Conservation (phyloP, 129 eudicot species). For the Lactuca saligna region DNA sequence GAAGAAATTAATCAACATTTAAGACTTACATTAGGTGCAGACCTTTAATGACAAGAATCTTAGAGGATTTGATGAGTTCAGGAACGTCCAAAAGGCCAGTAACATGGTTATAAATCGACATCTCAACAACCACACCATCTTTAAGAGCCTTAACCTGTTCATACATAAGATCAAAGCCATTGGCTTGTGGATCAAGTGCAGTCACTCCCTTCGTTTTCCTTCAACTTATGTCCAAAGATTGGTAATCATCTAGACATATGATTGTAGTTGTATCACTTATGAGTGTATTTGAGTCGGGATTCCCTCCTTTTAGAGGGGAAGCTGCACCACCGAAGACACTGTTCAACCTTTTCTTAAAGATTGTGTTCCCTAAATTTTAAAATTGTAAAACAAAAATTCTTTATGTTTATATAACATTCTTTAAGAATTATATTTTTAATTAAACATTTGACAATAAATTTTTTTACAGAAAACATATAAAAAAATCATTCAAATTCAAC, state of each 20-base stretch:
- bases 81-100: constrained; percentile 88
- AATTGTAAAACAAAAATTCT: no score
- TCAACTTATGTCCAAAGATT: constrained; percentile 88
- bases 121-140: constrained; percentile 63
- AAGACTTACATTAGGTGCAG: constrained; percentile 88
- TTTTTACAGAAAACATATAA: no score
- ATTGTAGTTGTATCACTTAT: constrained; percentile 92
- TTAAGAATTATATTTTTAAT: no score
- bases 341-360: constrained; percentile 91
- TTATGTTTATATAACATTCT: no score
- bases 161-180: constrained; percentile 91
- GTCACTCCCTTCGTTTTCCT: constrained; percentile 90
- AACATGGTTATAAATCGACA: constrained; percentile 92
- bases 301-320: constrained; percentile 90
- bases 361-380: constrained; percentile 55
- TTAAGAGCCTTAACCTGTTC: constrained; percentile 92
- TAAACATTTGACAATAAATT: no score
- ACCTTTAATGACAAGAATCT: constrained; percentile 93
- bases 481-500: no score
- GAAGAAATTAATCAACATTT: no score
- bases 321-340: constrained; percentile 98
- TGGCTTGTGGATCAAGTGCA: constrained; percentile 91
- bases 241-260: constrained; percentile 90
- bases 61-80: constrained; percentile 89
- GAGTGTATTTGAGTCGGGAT: constrained; percentile 93